A percentile compares a stretch with the other conserved stretches of the same genome.
Conservation (phyloP, 2,329 filamentous ascomycete species). For the Cytospora chrysosperma region DNA sequence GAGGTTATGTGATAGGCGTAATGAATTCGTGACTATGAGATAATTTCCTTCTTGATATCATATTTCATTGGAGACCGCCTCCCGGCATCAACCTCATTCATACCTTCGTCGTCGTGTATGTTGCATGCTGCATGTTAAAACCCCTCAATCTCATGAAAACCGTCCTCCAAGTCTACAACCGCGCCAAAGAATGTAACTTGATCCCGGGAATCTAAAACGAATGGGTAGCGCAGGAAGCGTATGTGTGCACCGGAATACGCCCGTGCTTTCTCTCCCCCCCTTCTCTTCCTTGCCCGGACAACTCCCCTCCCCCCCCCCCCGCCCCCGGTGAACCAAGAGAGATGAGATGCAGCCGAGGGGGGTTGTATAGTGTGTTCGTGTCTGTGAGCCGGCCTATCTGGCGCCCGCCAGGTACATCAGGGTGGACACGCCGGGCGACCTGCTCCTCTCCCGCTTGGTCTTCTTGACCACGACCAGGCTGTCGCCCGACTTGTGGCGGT, state of each 20-base stretch:
- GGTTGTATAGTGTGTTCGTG: no score
- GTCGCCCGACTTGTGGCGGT: constrained; percentile 37
- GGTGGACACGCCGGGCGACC: constrained; percentile 48
- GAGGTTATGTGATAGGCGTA: neutral
- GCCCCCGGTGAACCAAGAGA: no score
- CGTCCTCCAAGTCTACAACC: neutral
- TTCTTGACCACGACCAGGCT: constrained; percentile 59
- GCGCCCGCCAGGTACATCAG: constrained; percentile 57
- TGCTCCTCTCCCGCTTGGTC: constrained; percentile 56
- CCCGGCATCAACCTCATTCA: neutral
- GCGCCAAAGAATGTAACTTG: neutral
- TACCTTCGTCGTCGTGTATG: neutral
- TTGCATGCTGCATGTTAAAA: no score
- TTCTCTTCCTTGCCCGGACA: no score
- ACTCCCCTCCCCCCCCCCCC: no score
- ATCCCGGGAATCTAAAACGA: neutral
- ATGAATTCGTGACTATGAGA: neutral
- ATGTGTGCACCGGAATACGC: neutral
- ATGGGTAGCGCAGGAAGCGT: neutral
- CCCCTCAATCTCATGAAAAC: neutral
- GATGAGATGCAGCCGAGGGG: no score
- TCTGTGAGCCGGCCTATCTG: no score
- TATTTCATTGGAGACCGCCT: neutral
- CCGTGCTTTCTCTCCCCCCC: neutral
- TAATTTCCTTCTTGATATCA: neutral